Percentiles rank a stretch among this genome's conserved stretches.
phyloP scores from a whole-genome alignment of 805 yeast genomes.

The Candida sonorensis region DNA sequence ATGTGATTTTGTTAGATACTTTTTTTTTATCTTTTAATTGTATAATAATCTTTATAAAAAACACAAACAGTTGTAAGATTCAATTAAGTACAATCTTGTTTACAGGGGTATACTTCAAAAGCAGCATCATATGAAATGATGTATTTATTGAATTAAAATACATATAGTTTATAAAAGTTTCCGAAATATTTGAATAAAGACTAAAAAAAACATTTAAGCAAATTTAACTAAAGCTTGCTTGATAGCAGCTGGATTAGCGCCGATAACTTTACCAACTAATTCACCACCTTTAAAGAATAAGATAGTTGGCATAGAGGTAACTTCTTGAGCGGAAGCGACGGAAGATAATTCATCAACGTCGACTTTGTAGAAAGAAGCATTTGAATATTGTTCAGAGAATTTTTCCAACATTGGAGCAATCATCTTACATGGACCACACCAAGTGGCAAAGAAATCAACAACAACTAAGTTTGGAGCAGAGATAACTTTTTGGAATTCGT shows the following conservation, averaged over 20 bases:
- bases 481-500: constrained; percentile 65
- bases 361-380: constrained; percentile 76
- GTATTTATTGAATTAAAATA: too few relatives aligned
- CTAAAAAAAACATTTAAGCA: too few relatives aligned
- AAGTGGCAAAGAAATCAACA: constrained; percentile 92
- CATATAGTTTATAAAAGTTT: too few relatives aligned
- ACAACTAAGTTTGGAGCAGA: constrained; percentile 63
- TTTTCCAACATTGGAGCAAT: constrained; percentile 90
- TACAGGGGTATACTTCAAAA: too few relatives aligned
- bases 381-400: constrained; percentile 59
- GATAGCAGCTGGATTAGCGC: constrained; percentile 84
- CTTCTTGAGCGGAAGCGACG: constrained; percentile 61
- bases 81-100: too few relatives aligned
- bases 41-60: too few relatives aligned
- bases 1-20: too few relatives aligned
- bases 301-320: constrained; percentile 54
- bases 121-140: too few relatives aligned
- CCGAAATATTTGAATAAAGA: too few relatives aligned
- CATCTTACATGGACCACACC: constrained; percentile 99
- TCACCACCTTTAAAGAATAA: constrained; percentile 79
- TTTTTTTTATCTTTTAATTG: too few relatives aligned
- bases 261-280: constrained; percentile 72
- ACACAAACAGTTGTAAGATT: too few relatives aligned
- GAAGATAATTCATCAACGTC: constrained; percentile 83
- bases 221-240: constrained; percentile 45